Evolutionary conservation across 208 protist species (phyloP), one percentile per base, ranked within the genome.

Genomic region (Herpetomonas samuelpessoai): DNA sequence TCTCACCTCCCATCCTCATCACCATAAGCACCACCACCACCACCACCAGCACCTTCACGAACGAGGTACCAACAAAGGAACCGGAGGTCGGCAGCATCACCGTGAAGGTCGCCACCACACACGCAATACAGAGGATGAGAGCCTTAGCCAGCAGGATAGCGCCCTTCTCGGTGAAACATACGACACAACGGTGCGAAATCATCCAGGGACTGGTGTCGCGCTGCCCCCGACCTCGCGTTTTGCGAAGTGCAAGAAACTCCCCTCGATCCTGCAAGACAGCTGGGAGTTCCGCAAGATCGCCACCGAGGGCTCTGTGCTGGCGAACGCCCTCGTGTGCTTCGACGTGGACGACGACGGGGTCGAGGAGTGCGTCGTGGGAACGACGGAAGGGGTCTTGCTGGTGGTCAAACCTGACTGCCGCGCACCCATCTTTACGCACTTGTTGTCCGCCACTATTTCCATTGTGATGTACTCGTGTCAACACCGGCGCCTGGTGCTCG

Each of bases 251-350:
- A 52, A 62, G 16, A 62, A 64, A 1, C 59, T 82, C 44, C 85
- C 87, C 2, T 80, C 86, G 26, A 83, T 93, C 24, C 72, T 85
- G 1, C 28, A 85, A 4, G 86, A 96, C 63, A 86, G 77, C 64
- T 96, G 90, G 87, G 85, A 90, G 71, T 81, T 96, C 55, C 81
- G 86, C 22, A 90, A 84, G 57, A 68, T 93, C 25, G 77, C 76
- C 14, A 46, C 68, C 9, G 79, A 93, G 49, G 90, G 90, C 18
- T 93, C 90, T 14, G 80, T 96, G 30, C 64, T 93, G 65, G 75
- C 87, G 3, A 90, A 92, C 60, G 85, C 85, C 4, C 74, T 96
- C 28, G 57, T 85, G 22, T 78, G 76, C 21, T 76, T 72, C 46
- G 90, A 96, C 68, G 81, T 96, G 2, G 84, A 92, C 57, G 68